Evolutionary conservation across 2,329 filamentous ascomycete genomes (phyloP).

Genomic region (Cytospora paraplurivora): DNA sequence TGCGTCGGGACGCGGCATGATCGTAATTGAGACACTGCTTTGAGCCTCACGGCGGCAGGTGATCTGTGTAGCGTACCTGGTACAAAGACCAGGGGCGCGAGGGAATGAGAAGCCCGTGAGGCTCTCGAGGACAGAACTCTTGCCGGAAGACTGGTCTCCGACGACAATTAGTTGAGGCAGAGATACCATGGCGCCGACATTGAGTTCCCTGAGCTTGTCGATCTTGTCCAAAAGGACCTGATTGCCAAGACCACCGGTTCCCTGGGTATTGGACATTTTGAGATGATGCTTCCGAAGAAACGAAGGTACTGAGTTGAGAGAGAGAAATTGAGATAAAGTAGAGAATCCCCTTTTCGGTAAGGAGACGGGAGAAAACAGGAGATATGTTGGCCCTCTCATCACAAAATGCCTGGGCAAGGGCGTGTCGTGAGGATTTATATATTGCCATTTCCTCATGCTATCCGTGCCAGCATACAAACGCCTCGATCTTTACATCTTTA

Average conservation of each 20-base stretch:
- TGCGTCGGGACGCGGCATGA: conserved; percentile 40
- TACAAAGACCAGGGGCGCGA: conserved; percentile 47
- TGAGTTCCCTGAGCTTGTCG: conserved; percentile 35
- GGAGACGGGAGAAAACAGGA: too few relatives aligned
- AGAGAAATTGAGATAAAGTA: background rate
- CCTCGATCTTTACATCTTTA: background rate
- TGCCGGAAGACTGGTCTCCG: conserved; percentile 83
- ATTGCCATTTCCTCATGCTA: background rate
- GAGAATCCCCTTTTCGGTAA: too few relatives aligned
- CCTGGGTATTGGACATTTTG: conserved; percentile 3
- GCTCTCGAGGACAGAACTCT: conserved; percentile 80
- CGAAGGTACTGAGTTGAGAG: background rate
- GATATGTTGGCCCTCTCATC: too few relatives aligned
- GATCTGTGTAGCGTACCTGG: conserved; percentile 53
- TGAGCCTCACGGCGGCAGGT: conserved; percentile 43
- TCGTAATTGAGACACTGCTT: conserved; percentile 44
- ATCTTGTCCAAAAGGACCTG: conserved; percentile 34
- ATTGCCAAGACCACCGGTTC: conserved; percentile 29
- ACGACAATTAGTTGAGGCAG: conserved; percentile 73
- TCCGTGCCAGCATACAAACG: background rate
- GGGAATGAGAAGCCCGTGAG: conserved; percentile 53
- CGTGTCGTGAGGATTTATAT: background rate
- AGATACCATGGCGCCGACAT: conserved; percentile 33
- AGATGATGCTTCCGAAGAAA: background rate
- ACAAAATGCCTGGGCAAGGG: too few relatives aligned